These are phyloP conservation scores for Fonsecaea monophora DNA, from an alignment of 2,329 filamentous ascomycete species.

Conservation along the genomic window DNA sequence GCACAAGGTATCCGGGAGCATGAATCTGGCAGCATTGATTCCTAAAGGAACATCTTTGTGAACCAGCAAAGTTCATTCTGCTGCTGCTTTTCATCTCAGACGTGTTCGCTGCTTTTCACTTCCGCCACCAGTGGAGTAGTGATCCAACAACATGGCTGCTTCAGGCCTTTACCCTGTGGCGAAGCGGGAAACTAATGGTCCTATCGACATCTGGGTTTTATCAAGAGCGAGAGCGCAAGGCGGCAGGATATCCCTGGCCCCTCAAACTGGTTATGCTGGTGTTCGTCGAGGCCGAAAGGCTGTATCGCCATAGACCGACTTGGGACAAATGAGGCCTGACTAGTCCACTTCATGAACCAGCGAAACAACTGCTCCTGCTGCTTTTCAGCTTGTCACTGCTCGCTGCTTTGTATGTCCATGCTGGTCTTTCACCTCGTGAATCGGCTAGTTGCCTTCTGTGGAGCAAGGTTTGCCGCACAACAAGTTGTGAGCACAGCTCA, in stretches of 20 bases:
- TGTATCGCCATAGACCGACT: neutral
- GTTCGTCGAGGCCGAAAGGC: neutral
- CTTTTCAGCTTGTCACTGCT: neutral
- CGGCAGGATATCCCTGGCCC: neutral
- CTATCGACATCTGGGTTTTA: neutral
- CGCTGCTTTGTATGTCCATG: neutral
- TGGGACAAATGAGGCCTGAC: neutral
- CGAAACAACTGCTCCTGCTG: neutral
- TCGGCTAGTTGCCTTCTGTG: neutral
- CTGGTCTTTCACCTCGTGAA: neutral
- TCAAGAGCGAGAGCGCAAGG: neutral
- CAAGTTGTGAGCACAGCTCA: neutral
- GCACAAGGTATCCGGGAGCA: neutral
- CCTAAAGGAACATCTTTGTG: slow-evolving; percentile 1
- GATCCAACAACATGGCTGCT: neutral
- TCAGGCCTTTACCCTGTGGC: neutral
- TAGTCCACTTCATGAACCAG: neutral
- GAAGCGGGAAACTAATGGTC: neutral
- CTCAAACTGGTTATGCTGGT: neutral
- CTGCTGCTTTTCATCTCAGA: slow-evolving; percentile 11
- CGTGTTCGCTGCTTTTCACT: slow-evolving; percentile 9
- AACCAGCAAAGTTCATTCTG: neutral
- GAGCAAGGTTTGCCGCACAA: neutral
- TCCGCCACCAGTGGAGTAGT: neutral
- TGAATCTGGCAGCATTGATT: neutral